These are phyloP conservation scores for Aspergillus phoenicis DNA, from an alignment of 2,329 filamentous ascomycete genomes.

Conservation along the genomic window DNA sequence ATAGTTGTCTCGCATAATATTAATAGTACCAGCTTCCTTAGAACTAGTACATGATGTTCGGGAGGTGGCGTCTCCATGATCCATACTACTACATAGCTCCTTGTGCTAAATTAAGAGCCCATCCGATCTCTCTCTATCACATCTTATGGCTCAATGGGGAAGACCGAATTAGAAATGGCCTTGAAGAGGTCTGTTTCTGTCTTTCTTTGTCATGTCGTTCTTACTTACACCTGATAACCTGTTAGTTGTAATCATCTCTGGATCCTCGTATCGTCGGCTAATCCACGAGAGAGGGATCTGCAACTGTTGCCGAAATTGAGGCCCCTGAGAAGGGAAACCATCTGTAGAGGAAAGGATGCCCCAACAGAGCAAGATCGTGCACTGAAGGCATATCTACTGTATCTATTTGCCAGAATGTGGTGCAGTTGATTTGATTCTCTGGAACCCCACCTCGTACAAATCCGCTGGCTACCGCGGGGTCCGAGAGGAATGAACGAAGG, in stretches of 20 bases:
- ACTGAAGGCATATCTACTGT: no score
- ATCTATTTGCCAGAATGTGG: no score
- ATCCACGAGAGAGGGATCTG: slow-evolving; percentile 2
- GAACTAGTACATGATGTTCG: slow-evolving; percentile 4
- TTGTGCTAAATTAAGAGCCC: slow-evolving; percentile 3
- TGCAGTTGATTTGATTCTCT: no score
- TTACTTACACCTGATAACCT: no score
- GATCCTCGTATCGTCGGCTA: background rate
- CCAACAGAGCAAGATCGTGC: no score
- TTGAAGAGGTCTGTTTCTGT: background rate
- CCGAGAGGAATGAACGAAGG: background rate
- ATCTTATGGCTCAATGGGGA: background rate
- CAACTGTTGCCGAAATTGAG: background rate
- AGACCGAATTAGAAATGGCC: background rate
- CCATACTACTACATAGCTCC: background rate
- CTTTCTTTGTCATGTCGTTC: background rate
- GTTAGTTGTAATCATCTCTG: background rate
- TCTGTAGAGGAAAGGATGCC: background rate
- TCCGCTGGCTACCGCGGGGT: background rate
- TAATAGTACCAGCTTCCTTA: background rate
- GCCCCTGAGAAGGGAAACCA: background rate
- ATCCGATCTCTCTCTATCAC: background rate
- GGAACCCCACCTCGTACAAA: background rate
- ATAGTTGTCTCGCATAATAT: background rate
- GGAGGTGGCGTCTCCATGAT: slow-evolving; percentile 4